Conservation (phyloP, 192 early-diverging fungal genomes). For the Coemansia sp. region DNA sequence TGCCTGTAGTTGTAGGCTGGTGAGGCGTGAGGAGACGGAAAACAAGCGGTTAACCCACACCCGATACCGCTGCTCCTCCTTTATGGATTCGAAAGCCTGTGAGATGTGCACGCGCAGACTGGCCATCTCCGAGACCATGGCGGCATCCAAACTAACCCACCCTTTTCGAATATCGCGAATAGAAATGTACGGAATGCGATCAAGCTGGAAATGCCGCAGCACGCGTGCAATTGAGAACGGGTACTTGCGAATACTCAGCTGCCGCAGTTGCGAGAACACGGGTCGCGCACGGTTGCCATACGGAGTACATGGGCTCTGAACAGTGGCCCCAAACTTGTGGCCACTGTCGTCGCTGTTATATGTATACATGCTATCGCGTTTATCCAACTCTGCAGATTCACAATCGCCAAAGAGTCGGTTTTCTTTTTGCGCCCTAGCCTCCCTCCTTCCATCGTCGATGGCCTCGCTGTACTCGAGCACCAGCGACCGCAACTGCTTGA, state of each 20-base stretch:
- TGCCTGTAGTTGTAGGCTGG: conserved; percentile 31
- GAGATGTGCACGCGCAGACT: conserved; percentile 27
- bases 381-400: not conserved
- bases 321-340: not conserved
- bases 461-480: conserved; percentile 31
- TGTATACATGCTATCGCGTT: not conserved
- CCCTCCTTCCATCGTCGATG: not conserved
- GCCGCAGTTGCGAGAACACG: conserved; percentile 23
- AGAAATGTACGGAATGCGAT: conserved; percentile 22
- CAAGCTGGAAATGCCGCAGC: conserved; percentile 27
- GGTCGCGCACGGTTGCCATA: not conserved
- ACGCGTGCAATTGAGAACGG: conserved; percentile 20
- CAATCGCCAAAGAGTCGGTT: not conserved
- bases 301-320: not conserved
- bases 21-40: conserved; percentile 22
- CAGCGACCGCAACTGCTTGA: conserved; percentile 21
- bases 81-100: not conserved
- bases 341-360: not conserved
- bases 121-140: not conserved
- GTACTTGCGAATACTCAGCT: conserved; percentile 28
- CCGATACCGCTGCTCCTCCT: conserved; percentile 22
- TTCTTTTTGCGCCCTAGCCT: not conserved
- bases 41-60: conserved; percentile 41
- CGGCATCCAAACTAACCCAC: conserved; percentile 6
- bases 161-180: conserved; percentile 29